Conservation (phyloP, 805 yeast genomes). For the Kuraishia piskuri region DNA sequence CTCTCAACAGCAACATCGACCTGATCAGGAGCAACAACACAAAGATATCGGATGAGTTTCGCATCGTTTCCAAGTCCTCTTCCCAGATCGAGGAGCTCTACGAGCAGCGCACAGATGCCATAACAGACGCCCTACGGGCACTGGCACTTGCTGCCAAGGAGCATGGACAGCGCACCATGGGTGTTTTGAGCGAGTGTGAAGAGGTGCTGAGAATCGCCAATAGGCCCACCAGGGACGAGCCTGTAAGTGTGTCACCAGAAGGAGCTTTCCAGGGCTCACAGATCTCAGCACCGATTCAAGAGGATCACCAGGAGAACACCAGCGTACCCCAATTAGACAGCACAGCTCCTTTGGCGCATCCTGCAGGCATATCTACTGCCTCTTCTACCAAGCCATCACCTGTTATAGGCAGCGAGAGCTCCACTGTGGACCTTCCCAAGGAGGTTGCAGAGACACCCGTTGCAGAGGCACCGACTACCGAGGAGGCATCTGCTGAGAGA, state of each 20-base stretch:
- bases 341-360: neutral
- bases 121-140: constrained; percentile 27
- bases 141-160: constrained; percentile 28
- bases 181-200: constrained; percentile 28
- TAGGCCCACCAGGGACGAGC: neutral
- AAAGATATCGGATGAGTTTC: constrained; percentile 35
- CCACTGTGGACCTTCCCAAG: neutral
- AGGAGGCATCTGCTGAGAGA: neutral
- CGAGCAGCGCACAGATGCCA: constrained; percentile 30
- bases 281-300: too few relatives aligned
- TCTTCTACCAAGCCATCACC: neutral
- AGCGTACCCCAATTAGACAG: neutral
- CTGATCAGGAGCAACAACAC: constrained; percentile 33
- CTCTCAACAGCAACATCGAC: constrained; percentile 16
- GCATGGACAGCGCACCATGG: constrained; percentile 35
- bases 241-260: too few relatives aligned
- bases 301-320: too few relatives aligned
- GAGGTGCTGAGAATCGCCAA: constrained; percentile 22
- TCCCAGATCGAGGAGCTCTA: constrained; percentile 35
- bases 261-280: too few relatives aligned
- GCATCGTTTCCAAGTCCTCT: constrained; percentile 34
- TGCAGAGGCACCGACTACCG: neutral
- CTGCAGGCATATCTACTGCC: neutral
- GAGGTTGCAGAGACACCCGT: too few relatives aligned
- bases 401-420: neutral